Base-by-base conservation (phyloP, 768 basidiomycete species). In the Tulasnella sp. region DNA sequence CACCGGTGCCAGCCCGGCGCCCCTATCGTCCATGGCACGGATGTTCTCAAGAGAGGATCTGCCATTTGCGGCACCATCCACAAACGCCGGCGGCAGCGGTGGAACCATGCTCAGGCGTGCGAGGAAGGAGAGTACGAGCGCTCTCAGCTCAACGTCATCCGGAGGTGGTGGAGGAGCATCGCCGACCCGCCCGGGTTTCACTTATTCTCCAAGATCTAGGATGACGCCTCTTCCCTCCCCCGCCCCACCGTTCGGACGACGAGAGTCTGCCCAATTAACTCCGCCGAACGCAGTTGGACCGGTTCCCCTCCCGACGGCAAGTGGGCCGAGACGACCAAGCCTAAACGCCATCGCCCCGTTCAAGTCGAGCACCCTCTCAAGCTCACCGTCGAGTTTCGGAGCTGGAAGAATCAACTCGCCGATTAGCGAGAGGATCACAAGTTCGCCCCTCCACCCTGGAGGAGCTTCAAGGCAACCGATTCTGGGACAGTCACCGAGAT, bases 271-370 rank as follows among this genome's bases (percentile, higher is more conserved):
- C 3, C 77, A 78, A 58, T 28, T 78, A 22, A 78, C 77, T 22
- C 60, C 77, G 20, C 77, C 77, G 7, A 58, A 54, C 18, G 77
- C 50, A 3, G 50, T 60, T 54, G 75, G 75, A 48, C 46, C 48
- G 0, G 50, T 77, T 37, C 77, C 77, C 12, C 60, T 78, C 20
- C 77, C 77, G 20, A 77, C 46, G 31, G 73, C 28, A 18, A 22
- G n/a, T 48, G n/a, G 37, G 2, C 78, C 42, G 37, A 69, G 81
- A 54, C 41, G 81, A 22, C 81, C 81, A 8, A 78, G 42, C 41
- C 7, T 81, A n/a, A 79, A 73, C 37, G 50, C 81, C 34, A 81
- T 81, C 42, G 60, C 82, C 40, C 81, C 81, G 16, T 81, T 81
- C 80, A 81, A 81, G 72, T 80, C 80, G 12, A 75, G 46, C 48